These are phyloP conservation scores for Backusella mclennaniae DNA, from an alignment of 192 early-diverging fungal genomes.

Conservation along the genomic window DNA sequence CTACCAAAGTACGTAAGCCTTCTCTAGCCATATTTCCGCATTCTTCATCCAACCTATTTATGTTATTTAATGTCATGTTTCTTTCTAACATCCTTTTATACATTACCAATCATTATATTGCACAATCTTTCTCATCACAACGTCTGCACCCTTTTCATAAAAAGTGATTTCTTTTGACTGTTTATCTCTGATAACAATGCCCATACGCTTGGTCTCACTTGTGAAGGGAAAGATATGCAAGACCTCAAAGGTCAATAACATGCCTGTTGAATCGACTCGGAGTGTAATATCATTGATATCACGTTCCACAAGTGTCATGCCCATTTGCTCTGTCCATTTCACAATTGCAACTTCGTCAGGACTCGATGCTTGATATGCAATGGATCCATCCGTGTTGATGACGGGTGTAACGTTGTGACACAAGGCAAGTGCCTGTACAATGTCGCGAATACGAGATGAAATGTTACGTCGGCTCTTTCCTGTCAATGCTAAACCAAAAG, in stretches of 20 bases:
- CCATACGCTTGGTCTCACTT: constrained; percentile 97
- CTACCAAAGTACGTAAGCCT: constrained; percentile 90
- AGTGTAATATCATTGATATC: constrained; percentile 69
- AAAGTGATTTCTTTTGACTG: constrained; percentile 78
- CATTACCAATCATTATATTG: constrained; percentile 85
- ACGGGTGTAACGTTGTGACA: constrained; percentile 93
- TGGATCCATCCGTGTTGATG: constrained; percentile 52
- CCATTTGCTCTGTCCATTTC: constrained; percentile 87
- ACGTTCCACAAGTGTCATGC: constrained; percentile 77
- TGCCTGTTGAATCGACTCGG: constrained; percentile 50
- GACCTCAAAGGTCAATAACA: constrained; percentile 68
- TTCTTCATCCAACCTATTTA: constrained; percentile 79
- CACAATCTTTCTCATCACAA: constrained; percentile 86
- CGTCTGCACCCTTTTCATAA: constrained; percentile 93
- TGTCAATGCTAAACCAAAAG: constrained; percentile 20
- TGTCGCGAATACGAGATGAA: constrained; percentile 80
- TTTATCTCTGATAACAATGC: constrained; percentile 79
- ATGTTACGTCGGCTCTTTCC: constrained; percentile 79
- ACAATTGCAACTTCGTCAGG: constrained; percentile 98
- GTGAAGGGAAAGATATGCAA: constrained; percentile 98
- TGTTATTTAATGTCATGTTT: not conserved
- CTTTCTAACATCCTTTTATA: not conserved
- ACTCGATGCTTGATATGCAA: constrained; percentile 91
- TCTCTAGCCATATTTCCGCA: constrained; percentile 96
- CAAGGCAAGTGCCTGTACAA: constrained; percentile 82